These are phyloP conservation scores for Prunus davidiana DNA, from an alignment of 306 rosid species.

Conservation along the genomic window DNA sequence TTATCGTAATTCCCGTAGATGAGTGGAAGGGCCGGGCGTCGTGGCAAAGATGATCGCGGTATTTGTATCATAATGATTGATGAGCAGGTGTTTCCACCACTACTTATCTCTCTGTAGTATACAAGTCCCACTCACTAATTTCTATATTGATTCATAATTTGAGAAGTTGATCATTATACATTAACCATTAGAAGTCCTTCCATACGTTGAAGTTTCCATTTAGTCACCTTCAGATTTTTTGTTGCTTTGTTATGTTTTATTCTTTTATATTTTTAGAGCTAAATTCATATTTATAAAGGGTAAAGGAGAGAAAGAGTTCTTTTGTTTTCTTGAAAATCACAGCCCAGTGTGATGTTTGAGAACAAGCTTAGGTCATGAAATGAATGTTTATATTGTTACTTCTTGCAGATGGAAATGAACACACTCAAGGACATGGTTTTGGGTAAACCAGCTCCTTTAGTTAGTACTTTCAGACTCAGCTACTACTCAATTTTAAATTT, in stretches of 20 bases:
- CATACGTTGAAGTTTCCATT: neutral
- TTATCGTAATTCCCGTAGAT: slow-evolving; percentile 38
- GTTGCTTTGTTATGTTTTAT: neutral
- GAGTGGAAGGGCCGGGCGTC: slow-evolving; percentile 99
- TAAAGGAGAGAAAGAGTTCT: neutral
- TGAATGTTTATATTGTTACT: slow-evolving; percentile 17
- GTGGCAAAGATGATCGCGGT: slow-evolving; percentile 97
- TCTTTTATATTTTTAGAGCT: neutral
- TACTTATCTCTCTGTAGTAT: slow-evolving; percentile 2
- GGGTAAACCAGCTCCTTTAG: slow-evolving; percentile 97
- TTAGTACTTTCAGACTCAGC: slow-evolving; percentile 97
- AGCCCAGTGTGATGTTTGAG: slow-evolving; percentile 19
- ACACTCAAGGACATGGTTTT: slow-evolving; percentile 89
- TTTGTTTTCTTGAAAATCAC: neutral
- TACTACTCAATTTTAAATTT: slow-evolving; percentile 95
- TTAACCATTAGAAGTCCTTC: neutral
- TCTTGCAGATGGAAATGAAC: slow-evolving; percentile 88
- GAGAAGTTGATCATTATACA: neutral
- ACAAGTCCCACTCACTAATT: neutral
- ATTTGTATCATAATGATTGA: slow-evolving; percentile 95
- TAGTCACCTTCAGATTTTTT: neutral
- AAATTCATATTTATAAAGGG: neutral
- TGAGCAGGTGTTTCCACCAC: slow-evolving; percentile 66
- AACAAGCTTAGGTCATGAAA: slow-evolving; percentile 8
- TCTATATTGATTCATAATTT: neutral